phyloP scores from a whole-genome alignment of 352 stramenopile genomes.

The Aphanomyces astaci region DNA sequence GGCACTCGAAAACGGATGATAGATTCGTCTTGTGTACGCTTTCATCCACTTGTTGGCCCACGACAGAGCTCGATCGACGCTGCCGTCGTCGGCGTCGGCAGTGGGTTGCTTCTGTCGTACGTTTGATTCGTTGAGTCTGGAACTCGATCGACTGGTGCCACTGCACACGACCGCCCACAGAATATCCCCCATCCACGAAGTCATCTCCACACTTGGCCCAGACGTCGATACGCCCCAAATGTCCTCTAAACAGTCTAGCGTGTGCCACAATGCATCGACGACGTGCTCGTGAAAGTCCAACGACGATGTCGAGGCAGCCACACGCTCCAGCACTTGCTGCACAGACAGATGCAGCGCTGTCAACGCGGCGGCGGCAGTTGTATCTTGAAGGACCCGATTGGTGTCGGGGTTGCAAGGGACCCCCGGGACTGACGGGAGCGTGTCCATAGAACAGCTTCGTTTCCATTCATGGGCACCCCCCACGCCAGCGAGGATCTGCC shows the following conservation, averaged over 20 bases:
- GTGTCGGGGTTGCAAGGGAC: neutral
- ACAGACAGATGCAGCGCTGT: neutral
- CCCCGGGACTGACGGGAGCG: neutral
- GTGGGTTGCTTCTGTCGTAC: neutral
- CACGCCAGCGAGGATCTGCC: neutral
- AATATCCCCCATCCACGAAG: slow-evolving; percentile 3
- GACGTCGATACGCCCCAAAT: neutral
- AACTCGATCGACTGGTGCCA: neutral
- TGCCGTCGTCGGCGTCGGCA: neutral
- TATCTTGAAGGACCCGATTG: no score
- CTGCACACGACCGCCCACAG: neutral
- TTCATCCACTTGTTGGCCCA: slow-evolving; percentile 5
- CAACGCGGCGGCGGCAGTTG: no score
- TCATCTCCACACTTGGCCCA: neutral
- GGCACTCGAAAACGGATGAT: no score
- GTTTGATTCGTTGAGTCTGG: neutral
- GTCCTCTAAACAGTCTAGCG: neutral
- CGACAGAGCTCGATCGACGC: no score
- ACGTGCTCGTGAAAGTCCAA: neutral
- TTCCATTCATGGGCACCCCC: neutral
- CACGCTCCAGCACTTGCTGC: neutral
- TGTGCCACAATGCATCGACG: neutral
- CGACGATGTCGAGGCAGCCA: neutral
- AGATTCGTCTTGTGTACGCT: no score
- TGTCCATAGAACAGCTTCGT: neutral